Percentiles rank a stretch among this genome's conserved stretches.
Conservation (phyloP, 1,284 basidiomycete genomes). For the Ustilago curta region DNA sequence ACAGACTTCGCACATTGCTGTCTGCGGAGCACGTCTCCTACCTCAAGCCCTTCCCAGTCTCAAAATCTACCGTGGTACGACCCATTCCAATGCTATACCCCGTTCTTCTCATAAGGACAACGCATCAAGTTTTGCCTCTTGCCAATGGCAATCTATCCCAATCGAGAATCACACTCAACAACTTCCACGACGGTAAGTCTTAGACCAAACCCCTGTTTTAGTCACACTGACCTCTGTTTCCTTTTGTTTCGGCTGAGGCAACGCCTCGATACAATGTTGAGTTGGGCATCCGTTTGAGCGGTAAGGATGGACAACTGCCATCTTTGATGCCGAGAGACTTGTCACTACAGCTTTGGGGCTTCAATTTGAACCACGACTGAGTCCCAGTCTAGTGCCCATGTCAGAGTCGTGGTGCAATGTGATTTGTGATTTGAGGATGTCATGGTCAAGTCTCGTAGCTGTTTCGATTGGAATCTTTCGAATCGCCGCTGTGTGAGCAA, state of each 20-base stretch:
- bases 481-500: neutral
- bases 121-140: neutral
- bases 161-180: neutral
- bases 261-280: neutral
- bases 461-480: no score
- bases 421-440: neutral
- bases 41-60: neutral
- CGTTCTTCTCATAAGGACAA: conserved; percentile 2
- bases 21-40: neutral
- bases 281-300: neutral
- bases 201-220: no score
- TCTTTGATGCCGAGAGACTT: neutral
- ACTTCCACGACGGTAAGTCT: conserved; percentile 1
- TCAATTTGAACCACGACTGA: neutral
- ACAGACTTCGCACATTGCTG: no score
- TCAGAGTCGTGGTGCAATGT: conserved; percentile 2
- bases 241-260: neutral
- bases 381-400: no score
- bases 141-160: neutral
- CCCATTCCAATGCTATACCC: neutral
- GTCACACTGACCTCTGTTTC: neutral
- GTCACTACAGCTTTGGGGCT: no score
- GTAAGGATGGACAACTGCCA: neutral
- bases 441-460: no score
- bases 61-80: neutral